phyloP scores from a whole-genome alignment of 495 filamentous ascomycete genomes.

The Aspergillus egyptiacus region DNA sequence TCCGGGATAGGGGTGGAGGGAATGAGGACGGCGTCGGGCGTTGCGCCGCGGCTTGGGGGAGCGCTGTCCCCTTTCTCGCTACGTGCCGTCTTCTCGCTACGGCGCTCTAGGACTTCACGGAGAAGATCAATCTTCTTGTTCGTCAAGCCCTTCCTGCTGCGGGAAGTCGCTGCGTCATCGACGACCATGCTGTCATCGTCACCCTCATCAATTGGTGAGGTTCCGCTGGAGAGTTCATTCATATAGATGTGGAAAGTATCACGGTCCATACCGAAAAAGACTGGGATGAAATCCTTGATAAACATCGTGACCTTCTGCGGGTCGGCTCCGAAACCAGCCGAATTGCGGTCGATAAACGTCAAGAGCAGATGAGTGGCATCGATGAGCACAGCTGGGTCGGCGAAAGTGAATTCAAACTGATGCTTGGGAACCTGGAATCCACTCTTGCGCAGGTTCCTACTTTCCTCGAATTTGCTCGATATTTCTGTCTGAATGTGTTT shows the following conservation, averaged over 20 bases:
- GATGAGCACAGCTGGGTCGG: constrained; percentile 71
- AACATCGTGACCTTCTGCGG: constrained; percentile 72
- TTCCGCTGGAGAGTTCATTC: constrained; percentile 58
- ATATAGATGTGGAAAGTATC: constrained; percentile 72
- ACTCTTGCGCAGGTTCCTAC: constrained; percentile 58
- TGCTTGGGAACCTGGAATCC: constrained; percentile 55
- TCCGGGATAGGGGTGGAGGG: constrained; percentile 43
- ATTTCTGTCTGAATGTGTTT: constrained; percentile 84
- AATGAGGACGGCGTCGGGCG: constrained; percentile 69
- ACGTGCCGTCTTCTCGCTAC: constrained; percentile 55
- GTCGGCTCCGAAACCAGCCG: constrained; percentile 62
- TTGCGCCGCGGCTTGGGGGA: constrained; percentile 75
- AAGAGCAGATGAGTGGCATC: constrained; percentile 78
- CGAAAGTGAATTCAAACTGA: constrained; percentile 68
- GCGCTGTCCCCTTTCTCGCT: constrained; percentile 69
- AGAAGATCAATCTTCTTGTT: constrained; percentile 76
- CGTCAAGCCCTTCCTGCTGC: constrained; percentile 56
- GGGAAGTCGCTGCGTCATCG: constrained; percentile 45
- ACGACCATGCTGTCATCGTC: constrained; percentile 55
- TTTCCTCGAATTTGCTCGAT: constrained; percentile 80
- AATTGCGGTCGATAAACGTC: constrained; percentile 63
- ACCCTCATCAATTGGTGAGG: constrained; percentile 60
- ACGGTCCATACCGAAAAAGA: constrained; percentile 80
- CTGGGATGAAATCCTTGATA: constrained; percentile 78
- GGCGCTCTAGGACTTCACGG: constrained; percentile 76